Percentiles rank a stretch among this genome's conserved stretches.
Conservation (phyloP, 1,284 basidiomycete species). For the Xerocomus amazonicus region DNA sequence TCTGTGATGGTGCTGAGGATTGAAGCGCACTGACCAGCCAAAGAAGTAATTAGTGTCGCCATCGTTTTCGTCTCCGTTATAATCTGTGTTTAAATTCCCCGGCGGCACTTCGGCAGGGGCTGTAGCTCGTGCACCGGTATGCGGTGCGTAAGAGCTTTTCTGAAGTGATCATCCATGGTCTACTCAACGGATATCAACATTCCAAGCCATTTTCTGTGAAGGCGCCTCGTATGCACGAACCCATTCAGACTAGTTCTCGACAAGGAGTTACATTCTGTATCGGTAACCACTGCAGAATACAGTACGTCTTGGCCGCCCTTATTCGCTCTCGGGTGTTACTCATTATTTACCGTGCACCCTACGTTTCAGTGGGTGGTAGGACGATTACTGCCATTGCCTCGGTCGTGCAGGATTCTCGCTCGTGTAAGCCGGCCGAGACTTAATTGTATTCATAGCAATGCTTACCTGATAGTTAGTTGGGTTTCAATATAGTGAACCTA, state of each 20-base stretch:
- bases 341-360: too few species aligned
- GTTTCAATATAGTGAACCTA: constrained; percentile 36
- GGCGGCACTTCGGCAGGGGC: constrained; percentile 29
- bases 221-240: constrained; percentile 2
- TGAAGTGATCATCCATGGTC: constrained; percentile 26
- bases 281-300: not conserved
- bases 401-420: constrained; percentile 11
- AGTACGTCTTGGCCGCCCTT: constrained; percentile 6
- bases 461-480: constrained; percentile 37
- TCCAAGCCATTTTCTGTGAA: not conserved
- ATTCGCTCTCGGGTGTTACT: too few species aligned
- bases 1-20: constrained; percentile 41
- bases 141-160: constrained; percentile 25
- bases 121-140: constrained; percentile 7
- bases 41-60: constrained; percentile 26
- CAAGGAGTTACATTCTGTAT: not conserved
- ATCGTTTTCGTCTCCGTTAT: constrained; percentile 26
- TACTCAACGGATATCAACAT: constrained; percentile 2
- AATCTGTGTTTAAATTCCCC: constrained; percentile 23
- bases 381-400: constrained; percentile 3
- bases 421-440: constrained; percentile 10
- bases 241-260: not conserved
- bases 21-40: constrained; percentile 35
- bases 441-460: constrained; percentile 27
- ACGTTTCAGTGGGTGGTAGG: constrained; percentile 1